Evolutionary conservation across 305 asterid species (phyloP), one percentile per base, ranked within the genome.

Genomic region (Euphrasia arctica): DNA sequence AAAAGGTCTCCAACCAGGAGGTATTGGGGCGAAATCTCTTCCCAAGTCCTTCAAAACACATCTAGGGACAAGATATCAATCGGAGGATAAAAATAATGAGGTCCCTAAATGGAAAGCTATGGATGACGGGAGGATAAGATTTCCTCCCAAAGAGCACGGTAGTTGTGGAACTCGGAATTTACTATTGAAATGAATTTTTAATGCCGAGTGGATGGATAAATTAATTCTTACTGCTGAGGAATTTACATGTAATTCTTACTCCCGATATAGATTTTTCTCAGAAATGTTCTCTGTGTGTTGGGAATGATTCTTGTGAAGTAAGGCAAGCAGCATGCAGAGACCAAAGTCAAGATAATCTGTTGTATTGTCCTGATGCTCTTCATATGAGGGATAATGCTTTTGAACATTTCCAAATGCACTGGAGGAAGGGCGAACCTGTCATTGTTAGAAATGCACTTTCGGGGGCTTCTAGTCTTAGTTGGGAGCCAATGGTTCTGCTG

Each of bases 401-500:
- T 42, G 78, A 70, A 56, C 96, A 89, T 82, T 89, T 89, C 68
- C 95, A 87, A 71, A 77, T 75, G 89, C 96, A 89, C 63, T 89
- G 96, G 96, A 77, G 80, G 69, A 82, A 66, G 69, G 95, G 96
- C 22, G 96, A 89, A 70, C 96, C 96, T n/a, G 88, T 89, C 41
- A 68, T 89, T 67, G 91, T 89, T 66, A 77, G 83, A 68, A 76
- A 85, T 62, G 74, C 77, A 2, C 71, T 78, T 54, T 77, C 72
- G 14, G 72, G 31, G 76, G 83, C 85, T 54, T 78, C 89, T 18
- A 95, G 93, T 66, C 93, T 89, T 69, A 89, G 96, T 74, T 89
- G 96, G 96, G 96, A 87, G 76, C 96, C 96, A 15, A 79, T 74
- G 82, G 96, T 89, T 73, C 83, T 89, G 95, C 73, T 89, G 82